phyloP scores from a whole-genome alignment of 495 filamentous ascomycete species.

The Hypoxylon trugodes region DNA sequence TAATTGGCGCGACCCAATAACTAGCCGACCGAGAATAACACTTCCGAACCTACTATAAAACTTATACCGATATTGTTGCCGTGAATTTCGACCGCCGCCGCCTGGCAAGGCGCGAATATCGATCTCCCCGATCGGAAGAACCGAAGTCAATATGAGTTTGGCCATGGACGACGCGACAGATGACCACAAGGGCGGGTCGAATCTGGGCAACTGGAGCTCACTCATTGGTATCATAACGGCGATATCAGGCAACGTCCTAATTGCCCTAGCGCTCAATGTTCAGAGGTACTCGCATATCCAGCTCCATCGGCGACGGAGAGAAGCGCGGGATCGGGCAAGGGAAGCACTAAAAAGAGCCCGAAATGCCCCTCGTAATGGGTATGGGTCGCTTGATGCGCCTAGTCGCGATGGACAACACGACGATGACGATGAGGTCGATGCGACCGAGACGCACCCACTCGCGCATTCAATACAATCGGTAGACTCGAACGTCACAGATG shows the following conservation, averaged over 20 bases:
- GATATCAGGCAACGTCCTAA: constrained; percentile 89
- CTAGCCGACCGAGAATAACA: constrained; percentile 1
- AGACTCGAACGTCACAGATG: constrained; percentile 49
- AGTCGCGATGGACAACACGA: constrained; percentile 34
- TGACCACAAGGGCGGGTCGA: constrained; percentile 48
- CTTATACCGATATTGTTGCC: constrained; percentile 5
- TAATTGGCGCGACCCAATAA: constrained; percentile 26
- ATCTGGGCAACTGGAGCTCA: constrained; percentile 82
- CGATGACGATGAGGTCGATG: constrained; percentile 41
- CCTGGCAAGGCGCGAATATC: constrained; percentile 26
- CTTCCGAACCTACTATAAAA: constrained; percentile 1
- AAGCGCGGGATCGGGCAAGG: constrained; percentile 60
- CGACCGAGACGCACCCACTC: constrained; percentile 59
- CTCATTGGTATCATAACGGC: constrained; percentile 94
- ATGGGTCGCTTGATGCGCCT: constrained; percentile 29
- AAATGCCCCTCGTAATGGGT: constrained; percentile 45
- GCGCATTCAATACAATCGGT: constrained; percentile 55
- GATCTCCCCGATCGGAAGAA: constrained; percentile 26
- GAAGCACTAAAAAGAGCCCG: constrained; percentile 49
- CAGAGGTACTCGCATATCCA: constrained; percentile 95
- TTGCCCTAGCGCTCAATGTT: constrained; percentile 93
- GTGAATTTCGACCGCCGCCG: background rate
- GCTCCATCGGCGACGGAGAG: constrained; percentile 58
- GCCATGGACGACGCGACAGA: constrained; percentile 45
- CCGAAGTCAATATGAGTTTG: constrained; percentile 21